These are phyloP conservation scores for Straminergon stramineum DNA, from an alignment of 225 moss, liverwort and hornwort species.

Conservation along the genomic window DNA sequence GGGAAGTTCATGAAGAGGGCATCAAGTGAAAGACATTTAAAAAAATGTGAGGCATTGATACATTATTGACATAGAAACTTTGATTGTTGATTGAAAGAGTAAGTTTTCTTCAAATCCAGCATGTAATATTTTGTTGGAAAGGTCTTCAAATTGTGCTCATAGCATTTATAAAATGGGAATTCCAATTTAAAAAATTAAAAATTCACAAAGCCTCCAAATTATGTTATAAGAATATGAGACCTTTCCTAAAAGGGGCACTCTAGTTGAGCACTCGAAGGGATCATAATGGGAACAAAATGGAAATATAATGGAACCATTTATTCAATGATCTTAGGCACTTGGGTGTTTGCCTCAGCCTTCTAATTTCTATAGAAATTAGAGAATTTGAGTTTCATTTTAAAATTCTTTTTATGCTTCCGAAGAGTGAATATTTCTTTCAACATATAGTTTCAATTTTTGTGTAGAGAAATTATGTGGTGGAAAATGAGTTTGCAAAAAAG, in stretches of 20 bases:
- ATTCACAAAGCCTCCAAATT: background rate
- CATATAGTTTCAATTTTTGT: rapidly evolving
- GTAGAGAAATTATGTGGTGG: background rate
- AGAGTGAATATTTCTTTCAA: background rate
- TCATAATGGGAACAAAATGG: background rate
- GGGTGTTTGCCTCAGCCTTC: background rate
- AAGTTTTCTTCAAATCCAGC: background rate
- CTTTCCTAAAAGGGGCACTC: background rate
- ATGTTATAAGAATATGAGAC: background rate
- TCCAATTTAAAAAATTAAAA: background rate
- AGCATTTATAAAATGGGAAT: background rate
- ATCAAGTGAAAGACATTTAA: background rate
- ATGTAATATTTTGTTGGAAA: background rate
- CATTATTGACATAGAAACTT: background rate
- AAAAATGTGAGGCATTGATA: background rate
- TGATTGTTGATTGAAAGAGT: background rate
- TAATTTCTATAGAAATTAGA: background rate
- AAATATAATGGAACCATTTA: background rate
- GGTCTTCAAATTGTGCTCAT: background rate
- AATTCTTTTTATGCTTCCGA: background rate
- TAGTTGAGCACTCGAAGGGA: rapidly evolving
- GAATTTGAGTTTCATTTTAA: background rate
- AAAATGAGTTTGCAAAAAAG: background rate
- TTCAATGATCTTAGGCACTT: background rate
- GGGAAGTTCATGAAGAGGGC: background rate